Conservation (phyloP, 2,329 filamentous ascomycete genomes). For the Alternaria sp. region DNA sequence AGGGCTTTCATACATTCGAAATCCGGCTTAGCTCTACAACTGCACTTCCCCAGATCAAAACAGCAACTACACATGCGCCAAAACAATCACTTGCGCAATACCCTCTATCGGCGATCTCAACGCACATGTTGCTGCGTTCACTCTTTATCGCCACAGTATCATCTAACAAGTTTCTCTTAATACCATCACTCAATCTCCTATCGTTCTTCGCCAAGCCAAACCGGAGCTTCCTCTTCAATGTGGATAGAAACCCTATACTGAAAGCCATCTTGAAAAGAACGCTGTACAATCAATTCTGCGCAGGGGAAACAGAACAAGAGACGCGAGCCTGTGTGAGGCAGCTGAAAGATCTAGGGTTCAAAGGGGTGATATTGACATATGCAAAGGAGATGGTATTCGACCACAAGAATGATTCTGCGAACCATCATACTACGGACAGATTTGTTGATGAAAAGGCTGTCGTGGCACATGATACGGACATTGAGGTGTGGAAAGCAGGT, state of each 20-base stretch:
- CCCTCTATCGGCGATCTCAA: conserved; percentile 41
- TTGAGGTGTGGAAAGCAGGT: conserved; percentile 48
- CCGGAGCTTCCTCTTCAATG: conserved; percentile 57
- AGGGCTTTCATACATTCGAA: conserved; percentile 15
- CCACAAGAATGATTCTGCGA: conserved; percentile 39
- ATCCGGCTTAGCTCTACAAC: conserved; percentile 26
- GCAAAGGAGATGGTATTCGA: conserved; percentile 70
- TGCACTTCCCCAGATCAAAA: conserved; percentile 21
- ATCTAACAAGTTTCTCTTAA: conserved; percentile 55
- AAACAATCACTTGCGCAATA: conserved; percentile 20
- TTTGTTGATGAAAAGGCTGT: conserved; percentile 9
- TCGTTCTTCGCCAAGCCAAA: conserved; percentile 53
- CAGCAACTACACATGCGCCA: conserved; percentile 13
- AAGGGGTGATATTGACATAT: conserved; percentile 84
- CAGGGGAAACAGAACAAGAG: conserved; percentile 75
- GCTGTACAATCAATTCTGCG: conserved; percentile 91
- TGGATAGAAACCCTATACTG: conserved; percentile 78
- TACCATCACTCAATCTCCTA: conserved; percentile 51
- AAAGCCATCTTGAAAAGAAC: conserved; percentile 77
- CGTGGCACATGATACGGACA: conserved; percentile 36
- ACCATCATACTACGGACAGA: conserved; percentile 27
- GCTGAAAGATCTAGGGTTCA: conserved; percentile 76
- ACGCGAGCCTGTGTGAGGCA: conserved; percentile 69
- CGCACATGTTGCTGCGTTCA: conserved; percentile 41
- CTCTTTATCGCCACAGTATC: conserved; percentile 57